phyloP scores from a whole-genome alignment of 2,329 filamentous ascomycete genomes.

The Hymenoscyphus salicellus region DNA sequence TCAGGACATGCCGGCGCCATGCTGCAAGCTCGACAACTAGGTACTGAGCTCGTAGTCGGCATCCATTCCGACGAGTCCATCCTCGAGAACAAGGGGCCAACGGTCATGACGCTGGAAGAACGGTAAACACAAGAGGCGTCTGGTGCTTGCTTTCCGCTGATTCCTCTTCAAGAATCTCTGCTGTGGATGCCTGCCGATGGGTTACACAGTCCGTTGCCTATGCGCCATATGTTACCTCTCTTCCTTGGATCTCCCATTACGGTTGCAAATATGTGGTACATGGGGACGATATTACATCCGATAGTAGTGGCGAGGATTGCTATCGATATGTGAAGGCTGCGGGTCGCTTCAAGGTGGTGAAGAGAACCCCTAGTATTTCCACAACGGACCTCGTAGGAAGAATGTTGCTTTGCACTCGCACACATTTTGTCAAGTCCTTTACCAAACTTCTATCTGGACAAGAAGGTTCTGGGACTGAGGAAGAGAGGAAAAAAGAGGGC shows the following conservation, averaged over 20 bases:
- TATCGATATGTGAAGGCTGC: conserved; percentile 97
- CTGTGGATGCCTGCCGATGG: conserved; percentile 94
- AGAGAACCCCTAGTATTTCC: conserved; percentile 91
- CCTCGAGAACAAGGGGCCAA: conserved; percentile 93
- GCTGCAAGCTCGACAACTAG: conserved; percentile 89
- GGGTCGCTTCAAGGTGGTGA: conserved; percentile 91
- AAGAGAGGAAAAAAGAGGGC: conserved; percentile 63
- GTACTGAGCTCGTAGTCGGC: conserved; percentile 83
- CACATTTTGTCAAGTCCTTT: conserved; percentile 85
- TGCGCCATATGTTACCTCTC: conserved; percentile 90
- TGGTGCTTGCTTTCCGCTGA: conserved; percentile 28
- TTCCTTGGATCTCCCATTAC: conserved; percentile 93
- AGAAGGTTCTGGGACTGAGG: conserved; percentile 67
- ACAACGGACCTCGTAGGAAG: conserved; percentile 97
- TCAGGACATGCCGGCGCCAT: conserved; percentile 92
- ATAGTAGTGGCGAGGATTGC: conserved; percentile 90
- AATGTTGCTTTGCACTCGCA: conserved; percentile 94
- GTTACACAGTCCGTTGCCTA: conserved; percentile 77
- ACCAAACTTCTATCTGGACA: conserved; percentile 64
- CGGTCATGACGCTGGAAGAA: conserved; percentile 92
- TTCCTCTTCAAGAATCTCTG: conserved; percentile 62
- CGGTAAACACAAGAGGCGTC: conserved; percentile 50
- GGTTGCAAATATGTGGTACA: conserved; percentile 95
- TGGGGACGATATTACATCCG: conserved; percentile 95
- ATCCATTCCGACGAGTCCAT: conserved; percentile 96